phyloP scores from a whole-genome alignment of 148 eudicot species.

The Silene uniflora region DNA sequence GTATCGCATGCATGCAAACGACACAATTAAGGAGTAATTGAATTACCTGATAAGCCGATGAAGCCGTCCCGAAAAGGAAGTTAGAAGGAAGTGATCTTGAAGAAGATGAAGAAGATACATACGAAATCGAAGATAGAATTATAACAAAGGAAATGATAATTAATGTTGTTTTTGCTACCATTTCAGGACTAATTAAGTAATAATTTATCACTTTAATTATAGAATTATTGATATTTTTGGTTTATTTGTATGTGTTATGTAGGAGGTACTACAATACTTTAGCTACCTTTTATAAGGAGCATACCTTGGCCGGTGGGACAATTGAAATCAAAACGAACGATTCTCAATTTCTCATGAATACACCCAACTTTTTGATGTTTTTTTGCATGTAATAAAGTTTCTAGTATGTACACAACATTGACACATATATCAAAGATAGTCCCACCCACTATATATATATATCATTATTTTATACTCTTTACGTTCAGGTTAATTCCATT shows the following conservation, averaged over 20 bases:
- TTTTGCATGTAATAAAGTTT: neutral
- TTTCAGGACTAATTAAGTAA: neutral
- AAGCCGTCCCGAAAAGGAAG: conserved; percentile 71
- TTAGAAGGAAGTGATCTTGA: conserved; percentile 33
- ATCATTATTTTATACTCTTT: too few species aligned
- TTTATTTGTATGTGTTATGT: neutral
- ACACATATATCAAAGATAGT: too few species aligned
- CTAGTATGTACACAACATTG: too few species aligned
- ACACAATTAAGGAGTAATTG: neutral
- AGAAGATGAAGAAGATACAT: conserved; percentile 14
- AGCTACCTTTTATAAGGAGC: conserved; percentile 3
- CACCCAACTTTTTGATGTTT: neutral
- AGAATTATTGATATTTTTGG: neutral
- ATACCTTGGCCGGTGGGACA: neutral
- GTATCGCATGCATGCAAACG: neutral
- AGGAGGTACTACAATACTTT: too few species aligned
- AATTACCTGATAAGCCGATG: conserved; percentile 63
- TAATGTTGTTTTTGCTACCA: neutral
- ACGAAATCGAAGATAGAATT: neutral
- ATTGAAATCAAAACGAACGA: neutral
- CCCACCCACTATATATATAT: too few species aligned
- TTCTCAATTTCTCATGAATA: neutral
- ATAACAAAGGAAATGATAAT: neutral
- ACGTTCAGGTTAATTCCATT: too few species aligned
- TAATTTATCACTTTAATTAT: neutral